phyloP scores from a whole-genome alignment of 441 rosid genomes.

The Eugenia klotzschiana region DNA sequence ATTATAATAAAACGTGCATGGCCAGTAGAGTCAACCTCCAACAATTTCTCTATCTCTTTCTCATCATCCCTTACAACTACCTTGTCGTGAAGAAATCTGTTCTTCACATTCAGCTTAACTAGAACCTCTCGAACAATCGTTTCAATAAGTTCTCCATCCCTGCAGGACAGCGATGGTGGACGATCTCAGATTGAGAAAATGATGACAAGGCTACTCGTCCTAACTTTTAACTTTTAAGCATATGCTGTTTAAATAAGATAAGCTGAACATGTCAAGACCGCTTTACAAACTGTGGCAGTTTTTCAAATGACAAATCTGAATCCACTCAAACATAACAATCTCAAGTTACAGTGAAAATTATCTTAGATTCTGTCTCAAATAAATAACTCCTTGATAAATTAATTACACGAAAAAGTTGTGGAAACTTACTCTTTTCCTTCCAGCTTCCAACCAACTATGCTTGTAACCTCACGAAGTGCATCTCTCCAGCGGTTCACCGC shows the following conservation, averaged over 20 bases:
- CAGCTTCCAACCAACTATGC: background rate
- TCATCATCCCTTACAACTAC: background rate
- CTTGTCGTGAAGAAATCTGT: accelerated
- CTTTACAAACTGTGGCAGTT: background rate
- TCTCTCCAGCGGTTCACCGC: background rate
- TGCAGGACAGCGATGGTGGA: background rate
- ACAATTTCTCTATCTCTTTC: accelerated
- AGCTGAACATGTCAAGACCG: background rate
- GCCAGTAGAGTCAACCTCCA: background rate
- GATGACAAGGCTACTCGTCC: too few relatives aligned
- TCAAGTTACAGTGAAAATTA: background rate
- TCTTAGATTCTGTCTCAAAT: too few relatives aligned
- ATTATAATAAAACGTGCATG: background rate
- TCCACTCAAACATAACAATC: background rate
- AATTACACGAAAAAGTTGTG: background rate
- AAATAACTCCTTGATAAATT: too few relatives aligned
- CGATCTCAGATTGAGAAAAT: too few relatives aligned
- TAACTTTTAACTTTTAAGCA: too few relatives aligned
- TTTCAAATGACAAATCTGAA: background rate
- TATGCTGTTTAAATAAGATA: too few relatives aligned
- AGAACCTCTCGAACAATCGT: background rate
- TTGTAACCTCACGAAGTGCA: background rate
- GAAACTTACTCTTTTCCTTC: too few relatives aligned
- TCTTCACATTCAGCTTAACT: background rate
- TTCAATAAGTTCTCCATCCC: background rate